Base-by-base conservation (phyloP, 208 protist species). In the Leishmania mexicana region DNA sequence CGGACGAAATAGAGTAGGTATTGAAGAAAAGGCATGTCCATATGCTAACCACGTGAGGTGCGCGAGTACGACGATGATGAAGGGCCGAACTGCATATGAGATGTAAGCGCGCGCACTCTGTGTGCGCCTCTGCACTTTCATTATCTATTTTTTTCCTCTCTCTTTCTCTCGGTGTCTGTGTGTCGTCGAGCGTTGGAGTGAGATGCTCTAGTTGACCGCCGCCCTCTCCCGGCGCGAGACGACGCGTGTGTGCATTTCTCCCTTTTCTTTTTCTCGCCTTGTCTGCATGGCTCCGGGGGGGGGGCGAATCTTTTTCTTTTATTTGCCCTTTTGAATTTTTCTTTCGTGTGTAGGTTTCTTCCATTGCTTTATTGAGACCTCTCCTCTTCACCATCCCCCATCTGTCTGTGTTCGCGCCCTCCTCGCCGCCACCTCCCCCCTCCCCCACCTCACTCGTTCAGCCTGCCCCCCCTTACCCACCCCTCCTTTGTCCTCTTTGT, bases 1-100 rank as follows among this genome's bases (percentile, higher is more conserved):
- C 42, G 2, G 79, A 87, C 10, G 79, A 83, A 51, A 76, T 87
- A 21, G 78, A 81, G 51, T 35, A 38, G 17, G 40, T 58, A 13
- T 24, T 68, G 21, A 47, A 42, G 67, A 17, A 47, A 40, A 51
- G 3, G 13, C 54, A 57, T 19, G 51, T 35, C 7, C 54, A 80
- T 53, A 80, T 53, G 40, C 38, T 35, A 11, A 8, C 31, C 40
- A 31, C 40, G 15, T 73, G 40, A 42, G 68, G 68, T 31, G 5
- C 68, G 31, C 21, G 38, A 74, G 28, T 19, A 42, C 21, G 72
- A 78, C 31, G 62, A 78, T 7, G 58, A 71, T 11, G 28, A 42
- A 45, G 4, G 64, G 2, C 5, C 15, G 7, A 3, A 42, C 38
- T 70, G 64, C 31, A 70, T 35, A 31, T 1, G 31, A 40, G 62